These are phyloP conservation scores for Myxozyma neotropica DNA, from an alignment of 805 yeast genomes.

Conservation along the genomic window DNA sequence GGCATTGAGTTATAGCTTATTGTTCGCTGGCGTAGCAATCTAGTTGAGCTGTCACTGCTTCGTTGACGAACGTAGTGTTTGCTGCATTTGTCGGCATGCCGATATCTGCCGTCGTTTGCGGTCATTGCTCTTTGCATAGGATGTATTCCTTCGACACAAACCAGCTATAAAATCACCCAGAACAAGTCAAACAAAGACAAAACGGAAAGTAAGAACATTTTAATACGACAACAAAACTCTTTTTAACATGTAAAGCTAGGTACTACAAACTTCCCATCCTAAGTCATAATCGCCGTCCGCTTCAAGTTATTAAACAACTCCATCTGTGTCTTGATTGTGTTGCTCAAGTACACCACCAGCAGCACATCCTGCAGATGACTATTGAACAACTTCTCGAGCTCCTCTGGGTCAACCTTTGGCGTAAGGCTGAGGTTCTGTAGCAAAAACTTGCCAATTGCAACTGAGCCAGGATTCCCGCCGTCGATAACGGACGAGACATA, in stretches of 20 bases:
- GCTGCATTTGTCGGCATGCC: not conserved
- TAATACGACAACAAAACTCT: not conserved
- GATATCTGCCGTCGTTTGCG: not conserved
- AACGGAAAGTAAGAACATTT: not conserved
- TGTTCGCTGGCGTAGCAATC: too few relatives aligned
- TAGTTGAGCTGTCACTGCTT: too few relatives aligned
- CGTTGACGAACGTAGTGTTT: too few relatives aligned
- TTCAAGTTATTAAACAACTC: slow-evolving; percentile 32
- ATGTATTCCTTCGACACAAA: not conserved
- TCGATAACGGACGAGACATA: slow-evolving; percentile 38
- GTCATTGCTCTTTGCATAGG: not conserved
- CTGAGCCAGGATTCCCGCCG: slow-evolving; percentile 39
- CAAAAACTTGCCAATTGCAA: slow-evolving; percentile 65
- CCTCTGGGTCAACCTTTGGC: slow-evolving; percentile 50
- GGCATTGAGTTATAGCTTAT: too few relatives aligned
- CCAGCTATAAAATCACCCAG: not conserved
- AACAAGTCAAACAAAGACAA: not conserved
- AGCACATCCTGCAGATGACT: slow-evolving; percentile 77
- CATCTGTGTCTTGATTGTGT: slow-evolving; percentile 75
- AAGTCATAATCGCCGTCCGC: slow-evolving; percentile 26
- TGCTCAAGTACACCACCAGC: slow-evolving; percentile 78
- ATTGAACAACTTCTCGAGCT: slow-evolving; percentile 62
- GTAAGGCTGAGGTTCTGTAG: slow-evolving; percentile 49
- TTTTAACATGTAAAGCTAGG: not conserved
- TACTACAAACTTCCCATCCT: not conserved